A percentile compares a stretch with the other conserved stretches of the same genome.
These are phyloP conservation scores for Malus sylvestris DNA, from an alignment of 306 rosid genomes.

Conservation along the genomic window DNA sequence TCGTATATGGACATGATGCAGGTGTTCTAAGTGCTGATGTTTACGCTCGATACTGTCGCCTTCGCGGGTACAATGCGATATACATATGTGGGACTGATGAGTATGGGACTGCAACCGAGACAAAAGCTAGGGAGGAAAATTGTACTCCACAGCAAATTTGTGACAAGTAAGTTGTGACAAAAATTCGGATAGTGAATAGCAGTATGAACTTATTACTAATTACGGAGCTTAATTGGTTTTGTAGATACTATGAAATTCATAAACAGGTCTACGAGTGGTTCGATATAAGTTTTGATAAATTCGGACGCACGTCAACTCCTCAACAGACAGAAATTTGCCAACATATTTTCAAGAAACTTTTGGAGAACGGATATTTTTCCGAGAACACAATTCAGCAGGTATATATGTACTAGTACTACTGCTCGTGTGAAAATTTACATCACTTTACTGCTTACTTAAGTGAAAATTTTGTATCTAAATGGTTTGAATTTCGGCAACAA, in stretches of 20 bases:
- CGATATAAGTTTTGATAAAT: constrained; percentile 58
- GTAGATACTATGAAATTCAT: constrained; percentile 58
- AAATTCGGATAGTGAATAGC: neutral
- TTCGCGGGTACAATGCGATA: constrained; percentile 55
- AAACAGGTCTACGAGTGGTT: constrained; percentile 65
- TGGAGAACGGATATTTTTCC: constrained; percentile 55
- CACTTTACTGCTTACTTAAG: neutral
- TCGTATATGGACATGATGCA: neutral
- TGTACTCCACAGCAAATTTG: constrained; percentile 62
- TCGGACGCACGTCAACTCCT: constrained; percentile 66
- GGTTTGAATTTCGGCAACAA: constrained; percentile 3
- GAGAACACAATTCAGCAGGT: constrained; percentile 72
- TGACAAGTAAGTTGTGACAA: constrained; percentile 44
- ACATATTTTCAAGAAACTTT: constrained; percentile 47
- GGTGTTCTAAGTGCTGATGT: constrained; percentile 77
- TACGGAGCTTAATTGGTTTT: neutral
- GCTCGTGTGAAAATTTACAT: neutral
- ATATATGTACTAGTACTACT: neutral
- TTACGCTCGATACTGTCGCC: constrained; percentile 56
- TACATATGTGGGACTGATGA: constrained; percentile 79
- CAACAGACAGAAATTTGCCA: constrained; percentile 73
- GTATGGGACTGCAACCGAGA: constrained; percentile 75
- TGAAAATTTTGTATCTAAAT: neutral
- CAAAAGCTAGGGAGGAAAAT: constrained; percentile 68
- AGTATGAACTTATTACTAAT: neutral